Evolutionary conservation across 371 early-diverging fungal species (phyloP), one percentile per base, ranked within the genome.

Genomic region (Capillidium heterosporum): DNA sequence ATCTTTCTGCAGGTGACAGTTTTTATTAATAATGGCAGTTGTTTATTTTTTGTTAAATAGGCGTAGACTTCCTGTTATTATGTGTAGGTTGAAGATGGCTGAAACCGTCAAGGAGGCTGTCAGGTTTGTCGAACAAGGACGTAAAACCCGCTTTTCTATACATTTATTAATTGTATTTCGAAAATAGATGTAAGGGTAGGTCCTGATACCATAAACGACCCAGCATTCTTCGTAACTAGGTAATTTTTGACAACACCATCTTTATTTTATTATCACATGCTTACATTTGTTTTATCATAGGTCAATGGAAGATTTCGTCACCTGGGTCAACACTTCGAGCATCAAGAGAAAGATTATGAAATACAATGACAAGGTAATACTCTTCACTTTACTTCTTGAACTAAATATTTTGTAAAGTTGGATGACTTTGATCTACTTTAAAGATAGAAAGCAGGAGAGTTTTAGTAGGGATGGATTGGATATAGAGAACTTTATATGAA

Each of bases 311-410:
- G 98, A 98, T 71, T 98, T 87, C 75, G 88, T 99, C 4, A 93
- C 95, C 3, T 99, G 99, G 99, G 93, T 90, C 11, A 95, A 98
- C 64, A 84, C 89, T 27, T 92, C 93, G 61, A 93, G 91, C 80
- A 94, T 98, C 67, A 96, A 92, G 78, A 76, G 88, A 65, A 96
- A 95, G 86, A 93, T 99, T 63, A 79, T 90, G 69, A 94, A 92
- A 67, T 94, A 91, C 76, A 90, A 91, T 71, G 95, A 91, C 75
- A 89, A 89, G 79, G 85, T 91, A 67, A 68, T 2, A 27, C 11
- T 19, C 27, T 7, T 42, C n/a, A 29, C 1, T 50, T 35, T 35
- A 7, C 4, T 35, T 35, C 13, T 35, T 35, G 4, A 13, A 17
- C 53, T 43, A 46, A 43, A 49, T 31, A 49, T 13, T 13, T 24